Conservation (phyloP, 1,284 basidiomycete species). For the Apiotrichum sp. region DNA sequence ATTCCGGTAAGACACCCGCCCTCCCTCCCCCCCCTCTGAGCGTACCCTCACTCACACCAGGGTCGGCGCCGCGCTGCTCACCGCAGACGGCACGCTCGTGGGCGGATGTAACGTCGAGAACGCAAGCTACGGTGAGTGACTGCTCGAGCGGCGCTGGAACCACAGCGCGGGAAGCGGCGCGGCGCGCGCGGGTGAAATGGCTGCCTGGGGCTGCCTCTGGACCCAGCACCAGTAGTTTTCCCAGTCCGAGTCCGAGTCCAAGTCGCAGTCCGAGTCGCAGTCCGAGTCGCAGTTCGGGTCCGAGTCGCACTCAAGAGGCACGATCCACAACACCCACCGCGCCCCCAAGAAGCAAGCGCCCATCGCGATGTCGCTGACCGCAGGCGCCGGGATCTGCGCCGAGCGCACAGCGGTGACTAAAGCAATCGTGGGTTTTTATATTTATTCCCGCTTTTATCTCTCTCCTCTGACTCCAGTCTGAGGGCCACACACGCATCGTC, state of each 20-base stretch:
- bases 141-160: no score
- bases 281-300: no score
- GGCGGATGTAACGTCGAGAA: conserved; percentile 86
- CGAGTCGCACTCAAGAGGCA: no score
- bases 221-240: neutral
- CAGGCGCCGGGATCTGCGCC: conserved; percentile 63
- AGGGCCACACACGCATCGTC: conserved; percentile 60
- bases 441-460: neutral
- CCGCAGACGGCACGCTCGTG: conserved; percentile 62
- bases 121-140: conserved; percentile 69
- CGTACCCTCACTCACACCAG: conserved; percentile 16
- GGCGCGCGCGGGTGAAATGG: no score
- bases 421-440: conserved; percentile 3
- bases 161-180: no score
- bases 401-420: conserved; percentile 68
- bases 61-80: conserved; percentile 76
- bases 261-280: no score
- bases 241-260: no score
- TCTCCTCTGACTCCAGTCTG: conserved; percentile 55
- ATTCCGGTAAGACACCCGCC: conserved; percentile 52
- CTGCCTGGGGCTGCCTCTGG: neutral
- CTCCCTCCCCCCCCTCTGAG: neutral
- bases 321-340: no score
- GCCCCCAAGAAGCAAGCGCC: no score
- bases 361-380: neutral